phyloP scores from a whole-genome alignment of 345 rosid species.

The Sonneratia caseolaris region DNA sequence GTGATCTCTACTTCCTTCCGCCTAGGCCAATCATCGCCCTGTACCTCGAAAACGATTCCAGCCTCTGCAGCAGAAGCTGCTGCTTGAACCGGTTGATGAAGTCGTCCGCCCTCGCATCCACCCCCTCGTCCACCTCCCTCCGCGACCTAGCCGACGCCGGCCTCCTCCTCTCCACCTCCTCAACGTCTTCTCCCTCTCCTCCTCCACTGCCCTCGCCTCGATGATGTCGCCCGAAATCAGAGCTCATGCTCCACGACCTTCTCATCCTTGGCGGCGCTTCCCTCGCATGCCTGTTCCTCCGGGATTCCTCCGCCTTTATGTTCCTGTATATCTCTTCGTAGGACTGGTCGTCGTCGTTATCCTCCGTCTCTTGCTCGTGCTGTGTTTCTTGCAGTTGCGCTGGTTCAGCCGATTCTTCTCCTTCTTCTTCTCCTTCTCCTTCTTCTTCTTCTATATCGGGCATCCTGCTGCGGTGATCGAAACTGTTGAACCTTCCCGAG shows the following conservation, averaged over 20 bases:
- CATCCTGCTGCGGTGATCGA: neutral
- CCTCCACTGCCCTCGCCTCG: neutral
- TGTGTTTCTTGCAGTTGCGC: too few relatives aligned
- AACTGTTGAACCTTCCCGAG: neutral
- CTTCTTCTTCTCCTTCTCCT: too few relatives aligned
- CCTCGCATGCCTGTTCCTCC: neutral
- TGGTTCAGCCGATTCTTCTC: neutral
- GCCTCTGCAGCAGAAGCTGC: conserved; percentile 17
- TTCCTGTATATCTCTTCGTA: neutral
- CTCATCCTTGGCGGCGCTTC: neutral
- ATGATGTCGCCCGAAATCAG: neutral
- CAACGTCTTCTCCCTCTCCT: neutral
- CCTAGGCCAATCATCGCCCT: neutral
- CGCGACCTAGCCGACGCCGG: conserved; percentile 7
- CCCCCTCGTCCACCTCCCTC: conserved; percentile 13
- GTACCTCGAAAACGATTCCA: conserved; percentile 3
- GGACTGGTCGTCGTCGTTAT: neutral
- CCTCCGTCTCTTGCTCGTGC: neutral
- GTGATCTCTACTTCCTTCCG: neutral
- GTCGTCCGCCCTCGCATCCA: conserved; percentile 15
- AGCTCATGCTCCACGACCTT: conserved; percentile 1
- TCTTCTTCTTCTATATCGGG: too few relatives aligned
- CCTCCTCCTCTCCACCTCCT: conserved; percentile 10
- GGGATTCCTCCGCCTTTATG: neutral
- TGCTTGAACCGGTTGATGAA: conserved; percentile 18